Conservation (phyloP, 345 rosid genomes). For the Salix suchowensis region DNA sequence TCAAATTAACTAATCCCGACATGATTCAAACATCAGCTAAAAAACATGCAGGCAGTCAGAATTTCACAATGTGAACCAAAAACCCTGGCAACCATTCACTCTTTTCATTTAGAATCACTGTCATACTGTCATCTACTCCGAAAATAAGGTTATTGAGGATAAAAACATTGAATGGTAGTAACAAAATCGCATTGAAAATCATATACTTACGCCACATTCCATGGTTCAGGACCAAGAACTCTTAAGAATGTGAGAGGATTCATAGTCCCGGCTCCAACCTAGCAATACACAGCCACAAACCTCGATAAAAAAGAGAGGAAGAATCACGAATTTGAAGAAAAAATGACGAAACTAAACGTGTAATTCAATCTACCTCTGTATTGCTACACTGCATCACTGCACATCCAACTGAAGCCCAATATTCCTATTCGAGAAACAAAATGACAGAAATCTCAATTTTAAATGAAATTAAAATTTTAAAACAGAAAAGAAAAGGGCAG, state of each 20-base stretch:
- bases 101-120: not conserved
- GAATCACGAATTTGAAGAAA: not conserved
- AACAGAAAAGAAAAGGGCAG: not conserved
- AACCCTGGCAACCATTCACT: not conserved
- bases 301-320: not conserved
- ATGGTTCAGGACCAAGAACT: slow-evolving; percentile 96
- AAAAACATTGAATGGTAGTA: not conserved
- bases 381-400: slow-evolving; percentile 97
- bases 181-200: slow-evolving; percentile 8
- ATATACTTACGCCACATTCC: slow-evolving; percentile 85
- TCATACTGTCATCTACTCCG: not conserved
- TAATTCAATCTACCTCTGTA: slow-evolving; percentile 57
- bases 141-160: not conserved
- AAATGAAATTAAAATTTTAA: not conserved
- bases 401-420: slow-evolving; percentile 98
- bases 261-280: slow-evolving; percentile 99
- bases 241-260: slow-evolving; percentile 88
- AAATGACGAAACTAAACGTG: not conserved
- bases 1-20: too few species aligned
- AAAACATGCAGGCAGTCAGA: too few species aligned
- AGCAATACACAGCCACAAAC: slow-evolving; percentile 10
- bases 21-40: too few species aligned
- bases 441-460: not conserved
- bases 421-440: slow-evolving; percentile 43
- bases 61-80: not conserved